Percentiles rank a stretch among this genome's conserved stretches.
phyloP scores from a whole-genome alignment of 139 green algal genomes.

The Yamagishiella unicocca region DNA sequence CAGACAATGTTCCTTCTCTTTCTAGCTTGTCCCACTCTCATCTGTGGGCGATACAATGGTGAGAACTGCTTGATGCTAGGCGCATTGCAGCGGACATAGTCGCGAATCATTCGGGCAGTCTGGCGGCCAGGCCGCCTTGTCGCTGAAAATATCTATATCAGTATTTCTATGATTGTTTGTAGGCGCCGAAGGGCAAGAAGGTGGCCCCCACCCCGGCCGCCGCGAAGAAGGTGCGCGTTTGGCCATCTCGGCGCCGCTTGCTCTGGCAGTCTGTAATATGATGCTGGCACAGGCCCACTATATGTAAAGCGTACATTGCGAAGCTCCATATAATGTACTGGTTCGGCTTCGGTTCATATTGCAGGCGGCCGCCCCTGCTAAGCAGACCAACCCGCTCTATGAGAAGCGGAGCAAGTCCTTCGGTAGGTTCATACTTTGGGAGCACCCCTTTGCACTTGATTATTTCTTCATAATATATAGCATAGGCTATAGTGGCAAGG shows the following conservation, averaged over 20 bases:
- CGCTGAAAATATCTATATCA: background rate
- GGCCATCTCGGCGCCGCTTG: background rate
- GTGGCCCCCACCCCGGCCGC: slow-evolving; percentile 78
- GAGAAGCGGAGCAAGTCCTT: slow-evolving; percentile 96
- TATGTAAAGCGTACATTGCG: too few species aligned
- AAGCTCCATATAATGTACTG: background rate
- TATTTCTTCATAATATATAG: background rate
- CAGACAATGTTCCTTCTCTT: background rate
- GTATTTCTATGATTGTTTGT: background rate
- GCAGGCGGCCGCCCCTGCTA: slow-evolving; percentile 75
- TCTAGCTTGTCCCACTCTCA: slow-evolving; percentile 37
- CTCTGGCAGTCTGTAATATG: background rate
- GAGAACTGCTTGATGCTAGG: background rate
- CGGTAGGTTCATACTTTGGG: slow-evolving; percentile 74
- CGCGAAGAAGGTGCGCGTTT: slow-evolving; percentile 77
- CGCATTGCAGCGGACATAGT: background rate
- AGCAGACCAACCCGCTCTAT: slow-evolving; percentile 94
- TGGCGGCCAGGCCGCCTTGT: background rate
- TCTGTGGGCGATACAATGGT: slow-evolving; percentile 42
- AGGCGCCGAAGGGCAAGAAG: slow-evolving; percentile 86
- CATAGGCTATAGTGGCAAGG: background rate
- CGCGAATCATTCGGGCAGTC: background rate
- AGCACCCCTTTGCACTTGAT: too few species aligned
- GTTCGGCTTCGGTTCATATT: background rate
- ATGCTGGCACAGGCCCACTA: background rate